phyloP scores from a whole-genome alignment of 352 stramenopile species.

The Globisporangium mamillatum region DNA sequence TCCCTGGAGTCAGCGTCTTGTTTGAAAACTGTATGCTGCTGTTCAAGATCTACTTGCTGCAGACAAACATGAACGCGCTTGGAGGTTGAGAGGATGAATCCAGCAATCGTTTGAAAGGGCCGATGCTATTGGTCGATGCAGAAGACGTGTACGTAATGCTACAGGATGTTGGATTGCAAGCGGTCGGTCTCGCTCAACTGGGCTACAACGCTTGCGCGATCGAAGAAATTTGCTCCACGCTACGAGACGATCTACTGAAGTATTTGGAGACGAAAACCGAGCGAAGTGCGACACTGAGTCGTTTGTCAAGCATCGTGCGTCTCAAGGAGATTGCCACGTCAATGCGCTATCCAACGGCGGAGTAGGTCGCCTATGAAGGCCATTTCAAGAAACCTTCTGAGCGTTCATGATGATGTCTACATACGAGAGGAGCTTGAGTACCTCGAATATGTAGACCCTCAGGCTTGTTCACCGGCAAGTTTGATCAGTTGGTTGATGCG shows the following conservation, averaged over 20 bases:
- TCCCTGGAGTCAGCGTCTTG: conserved; percentile 30
- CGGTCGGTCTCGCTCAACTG: conserved; percentile 3
- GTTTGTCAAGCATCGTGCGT: background rate
- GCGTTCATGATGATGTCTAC: background rate
- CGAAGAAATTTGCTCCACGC: background rate
- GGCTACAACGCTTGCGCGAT: conserved; percentile 5
- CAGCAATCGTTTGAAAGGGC: background rate
- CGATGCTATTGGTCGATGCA: background rate
- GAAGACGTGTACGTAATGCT: conserved; percentile 23
- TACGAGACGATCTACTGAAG: background rate
- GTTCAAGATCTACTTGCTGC: conserved; percentile 26
- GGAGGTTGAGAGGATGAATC: background rate
- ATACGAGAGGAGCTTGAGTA: background rate
- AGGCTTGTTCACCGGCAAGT: background rate
- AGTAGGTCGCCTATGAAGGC: background rate
- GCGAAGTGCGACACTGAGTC: background rate
- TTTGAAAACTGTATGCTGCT: conserved; percentile 36
- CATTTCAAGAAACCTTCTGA: background rate
- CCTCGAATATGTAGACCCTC: background rate
- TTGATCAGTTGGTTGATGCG: background rate
- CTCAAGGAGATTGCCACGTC: background rate
- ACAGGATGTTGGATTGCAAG: background rate
- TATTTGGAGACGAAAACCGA: background rate
- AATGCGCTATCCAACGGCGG: background rate
- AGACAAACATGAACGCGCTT: background rate